Evolutionary conservation across 495 filamentous ascomycete genomes (phyloP), one percentile per base, ranked within the genome.

Genomic region (Podospora comata): DNA sequence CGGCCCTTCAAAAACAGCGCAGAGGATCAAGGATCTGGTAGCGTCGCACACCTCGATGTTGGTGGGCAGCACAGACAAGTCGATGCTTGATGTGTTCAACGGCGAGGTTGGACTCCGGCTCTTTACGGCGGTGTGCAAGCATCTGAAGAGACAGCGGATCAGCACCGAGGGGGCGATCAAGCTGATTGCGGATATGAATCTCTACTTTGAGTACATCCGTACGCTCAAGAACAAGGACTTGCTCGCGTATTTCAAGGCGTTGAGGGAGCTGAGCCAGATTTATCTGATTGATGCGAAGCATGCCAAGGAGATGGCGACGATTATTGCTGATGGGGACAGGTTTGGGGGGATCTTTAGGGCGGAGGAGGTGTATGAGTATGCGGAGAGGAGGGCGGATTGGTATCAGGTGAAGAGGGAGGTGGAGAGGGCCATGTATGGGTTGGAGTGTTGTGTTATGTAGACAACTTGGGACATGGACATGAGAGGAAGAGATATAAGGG

Each of bases 301-400:
- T 75, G 93, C 95, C 23, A 97, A 97, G 79, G 94, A 97, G 76
- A 88, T 99, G 80, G 96, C 96, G 30, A 89, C 87, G 0, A 90
- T 99, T 55, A 97, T 99, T 73, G 96, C 96, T 0, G 95, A 99
- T 76, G 88, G 87, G 2, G 91, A 92, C 69, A 85, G 95, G 15
- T 99, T 97, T 77, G 83, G 89, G 18, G 96, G 96, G 2, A 91
- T 98, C 66, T 97, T 97, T 75, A 84, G 93, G 59, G 92, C 93
- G 27, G 95, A 99, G 75, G 96, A 99, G 79, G 95, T 98, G 1
- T 97, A 95, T 75, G 96, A 97, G 81, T 99, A 95, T 80, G 96
- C 94, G 15, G 92, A 97, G 77, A 82, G 96, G 68, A 82, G 96
- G 67, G 93, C 93, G 70, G 96, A 99, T 78, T 99, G 96, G 96